These are phyloP conservation scores for Diversispora epigaea DNA, from an alignment of 192 early-diverging fungal genomes.

Conservation along the genomic window DNA sequence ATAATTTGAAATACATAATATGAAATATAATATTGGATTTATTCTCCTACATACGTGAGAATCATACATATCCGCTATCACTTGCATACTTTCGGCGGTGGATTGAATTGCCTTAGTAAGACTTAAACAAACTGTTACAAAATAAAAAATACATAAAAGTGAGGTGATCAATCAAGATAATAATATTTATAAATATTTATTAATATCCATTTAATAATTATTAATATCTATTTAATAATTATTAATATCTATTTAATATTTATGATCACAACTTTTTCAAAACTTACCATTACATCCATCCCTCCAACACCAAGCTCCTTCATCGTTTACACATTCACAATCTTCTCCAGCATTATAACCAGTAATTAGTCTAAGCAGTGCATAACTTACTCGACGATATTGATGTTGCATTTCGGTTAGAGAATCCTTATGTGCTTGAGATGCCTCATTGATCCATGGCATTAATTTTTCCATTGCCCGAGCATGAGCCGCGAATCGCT, in stretches of 20 bases:
- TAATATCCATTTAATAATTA: no score
- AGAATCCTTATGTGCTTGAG: constrained; percentile 40
- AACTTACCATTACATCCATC: constrained; percentile 43
- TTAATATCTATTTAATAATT: no score
- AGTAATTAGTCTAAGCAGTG: constrained; percentile 40
- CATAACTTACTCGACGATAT: constrained; percentile 41
- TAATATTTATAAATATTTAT: no score
- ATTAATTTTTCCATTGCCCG: constrained; percentile 41
- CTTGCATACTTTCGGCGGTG: constrained; percentile 42
- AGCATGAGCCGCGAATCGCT: constrained; percentile 41
- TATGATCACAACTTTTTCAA: not conserved
- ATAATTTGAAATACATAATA: not conserved
- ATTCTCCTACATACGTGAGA: constrained; percentile 27
- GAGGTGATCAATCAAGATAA: not conserved
- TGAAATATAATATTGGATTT: not conserved
- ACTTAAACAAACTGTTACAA: constrained; percentile 38
- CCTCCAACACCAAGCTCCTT: constrained; percentile 48
- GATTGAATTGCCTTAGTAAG: constrained; percentile 47
- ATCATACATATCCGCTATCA: constrained; percentile 42
- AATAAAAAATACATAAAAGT: not conserved
- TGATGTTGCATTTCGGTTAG: constrained; percentile 39
- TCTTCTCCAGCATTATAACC: constrained; percentile 38
- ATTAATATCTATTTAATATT: no score
- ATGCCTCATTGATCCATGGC: constrained; percentile 43
- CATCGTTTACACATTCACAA: constrained; percentile 40